Percentiles rank a stretch among this genome's conserved stretches.
These are phyloP conservation scores for Silybum marianum DNA, from an alignment of 129 eudicot species.

Conservation along the genomic window DNA sequence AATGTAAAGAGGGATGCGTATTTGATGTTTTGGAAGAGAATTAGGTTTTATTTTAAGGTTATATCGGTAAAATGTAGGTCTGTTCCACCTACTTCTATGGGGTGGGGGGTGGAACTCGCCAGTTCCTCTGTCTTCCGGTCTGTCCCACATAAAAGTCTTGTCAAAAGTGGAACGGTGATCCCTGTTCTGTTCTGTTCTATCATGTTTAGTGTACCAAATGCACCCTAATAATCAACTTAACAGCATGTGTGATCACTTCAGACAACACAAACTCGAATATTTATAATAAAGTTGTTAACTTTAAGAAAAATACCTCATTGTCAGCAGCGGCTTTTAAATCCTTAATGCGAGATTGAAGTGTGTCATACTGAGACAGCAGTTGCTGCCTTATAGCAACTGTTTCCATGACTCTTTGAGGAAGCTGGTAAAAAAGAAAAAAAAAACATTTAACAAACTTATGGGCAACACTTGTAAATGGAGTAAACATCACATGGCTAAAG, in stretches of 20 bases:
- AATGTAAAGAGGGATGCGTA: no score
- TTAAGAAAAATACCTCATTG: slow-evolving; percentile 56
- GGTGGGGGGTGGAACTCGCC: no score
- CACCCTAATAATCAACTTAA: neutral
- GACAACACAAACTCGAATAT: neutral
- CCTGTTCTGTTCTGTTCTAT: neutral
- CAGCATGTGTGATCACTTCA: neutral
- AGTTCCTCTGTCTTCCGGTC: no score
- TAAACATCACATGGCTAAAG: neutral
- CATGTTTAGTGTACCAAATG: neutral
- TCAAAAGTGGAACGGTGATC: neutral
- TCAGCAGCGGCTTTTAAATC: slow-evolving; percentile 84
- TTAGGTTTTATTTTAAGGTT: no score
- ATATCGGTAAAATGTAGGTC: no score
- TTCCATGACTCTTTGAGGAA: slow-evolving; percentile 83
- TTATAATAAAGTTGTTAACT: neutral
- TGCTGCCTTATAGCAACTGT: slow-evolving; percentile 73
- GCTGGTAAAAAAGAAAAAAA: slow-evolving; percentile 41
- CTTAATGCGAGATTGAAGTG: slow-evolving; percentile 87
- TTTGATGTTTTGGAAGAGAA: no score
- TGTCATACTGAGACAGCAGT: slow-evolving; percentile 88
- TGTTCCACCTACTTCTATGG: no score
- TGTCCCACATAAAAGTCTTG: no score
- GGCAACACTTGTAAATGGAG: neutral
- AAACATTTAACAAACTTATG: slow-evolving; percentile 16